Base-by-base conservation (phyloP, 2,329 filamentous ascomycete genomes). In the Monosporascus sp. region DNA sequence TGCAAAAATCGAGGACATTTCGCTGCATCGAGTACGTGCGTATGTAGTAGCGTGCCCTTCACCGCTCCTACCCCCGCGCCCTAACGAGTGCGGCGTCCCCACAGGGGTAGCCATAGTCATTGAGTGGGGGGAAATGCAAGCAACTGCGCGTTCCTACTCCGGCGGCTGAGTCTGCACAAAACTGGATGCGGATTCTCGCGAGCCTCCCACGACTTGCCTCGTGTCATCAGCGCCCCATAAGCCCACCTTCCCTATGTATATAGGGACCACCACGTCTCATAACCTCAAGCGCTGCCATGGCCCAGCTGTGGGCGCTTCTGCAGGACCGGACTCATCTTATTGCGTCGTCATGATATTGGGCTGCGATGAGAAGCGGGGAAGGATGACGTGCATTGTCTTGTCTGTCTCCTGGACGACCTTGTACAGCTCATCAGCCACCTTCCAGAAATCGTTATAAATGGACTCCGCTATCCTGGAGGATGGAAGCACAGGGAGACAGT, bases 401-500 rank as follows among this genome's bases (percentile, higher is more conserved):
- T 68, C 64, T 0, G 48, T 38, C 4, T 51, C 44, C 2, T 52
- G 51, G 2, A 62, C 62, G 14, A 37, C 57, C 8, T 26, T 22
- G 49, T 63, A 68, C 11, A 68, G 48, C 57, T 68, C 63, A 44
- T 65, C 59, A 2, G 65, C 51, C 3, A 60, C 55, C 37, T 50
- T 53, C 9, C 61, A 56, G 43, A 68, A 66, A 16, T 53, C 54
- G 0, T 62, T 50, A 7, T 40, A 35, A 27, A 50, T 35, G 11
- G 43, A 27, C 11, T 46, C 43, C 20, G 24, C 24, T 22, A 31
- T 7, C 43, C 8, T 46, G 2, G 24, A 46, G 22, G 24, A 31
- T 46, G 24, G 14, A 7, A 26, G 24, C 3, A 14, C 3, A 5
- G 43, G 43, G 26, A 27, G 19, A 8, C 17, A 5, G 22, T 27